Percentiles rank a stretch among this genome's conserved stretches.
These are phyloP conservation scores for Pseudopediastrum boryanum DNA, from an alignment of 139 green algal species.

Conservation along the genomic window DNA sequence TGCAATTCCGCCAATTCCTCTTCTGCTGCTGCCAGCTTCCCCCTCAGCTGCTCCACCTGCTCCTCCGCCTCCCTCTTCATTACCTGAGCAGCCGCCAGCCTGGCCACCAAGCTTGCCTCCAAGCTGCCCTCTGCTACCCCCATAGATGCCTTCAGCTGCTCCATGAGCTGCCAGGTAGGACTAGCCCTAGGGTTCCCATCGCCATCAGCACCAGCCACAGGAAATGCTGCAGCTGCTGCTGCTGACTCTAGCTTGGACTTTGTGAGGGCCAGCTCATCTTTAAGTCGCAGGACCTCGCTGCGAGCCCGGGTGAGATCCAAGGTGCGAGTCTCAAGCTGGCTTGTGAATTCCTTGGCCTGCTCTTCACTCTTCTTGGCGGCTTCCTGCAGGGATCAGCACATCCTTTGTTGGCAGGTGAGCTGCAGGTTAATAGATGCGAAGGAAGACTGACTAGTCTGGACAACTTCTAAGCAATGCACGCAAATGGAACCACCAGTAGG, in stretches of 20 bases:
- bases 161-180: no score
- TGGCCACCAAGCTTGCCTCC: background rate
- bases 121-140: background rate
- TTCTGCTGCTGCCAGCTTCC: background rate
- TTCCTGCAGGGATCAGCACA: conserved; percentile 7
- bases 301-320: conserved; percentile 17
- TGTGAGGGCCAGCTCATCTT: conserved; percentile 2
- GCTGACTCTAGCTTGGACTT: conserved; percentile 8
- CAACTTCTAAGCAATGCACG: no score
- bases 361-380: conserved; percentile 15
- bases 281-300: conserved; percentile 3
- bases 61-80: conserved; percentile 28
- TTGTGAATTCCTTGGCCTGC: background rate
- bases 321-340: background rate
- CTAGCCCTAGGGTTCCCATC: no score
- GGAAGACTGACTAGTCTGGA: background rate
- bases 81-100: conserved; percentile 9
- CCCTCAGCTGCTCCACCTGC: background rate
- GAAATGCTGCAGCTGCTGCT: background rate
- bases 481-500: no score
- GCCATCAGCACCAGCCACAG: background rate
- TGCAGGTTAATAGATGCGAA: no score
- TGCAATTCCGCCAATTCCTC: background rate
- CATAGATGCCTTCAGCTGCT: background rate
- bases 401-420: no score